Evolutionary conservation across 2,329 filamentous ascomycete species (phyloP).

Genomic region (Colletotrichum theobromicola): DNA sequence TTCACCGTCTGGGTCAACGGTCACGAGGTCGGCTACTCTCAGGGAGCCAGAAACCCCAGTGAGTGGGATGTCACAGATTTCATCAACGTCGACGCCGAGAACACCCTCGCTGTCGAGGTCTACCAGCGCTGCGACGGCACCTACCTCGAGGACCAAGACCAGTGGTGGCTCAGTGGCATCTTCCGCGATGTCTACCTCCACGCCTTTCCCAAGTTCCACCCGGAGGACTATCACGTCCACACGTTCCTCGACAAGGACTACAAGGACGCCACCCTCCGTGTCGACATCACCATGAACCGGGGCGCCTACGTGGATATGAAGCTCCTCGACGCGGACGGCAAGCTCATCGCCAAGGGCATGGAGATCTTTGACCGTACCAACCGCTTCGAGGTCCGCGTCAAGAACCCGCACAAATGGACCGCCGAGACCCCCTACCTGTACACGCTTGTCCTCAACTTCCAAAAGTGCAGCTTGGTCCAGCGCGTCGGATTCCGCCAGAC

Average conservation of each 20-base stretch:
- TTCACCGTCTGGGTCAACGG: conserved; percentile 77
- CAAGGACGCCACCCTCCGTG: conserved; percentile 53
- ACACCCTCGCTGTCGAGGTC: conserved; percentile 68
- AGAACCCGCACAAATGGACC: conserved; percentile 67
- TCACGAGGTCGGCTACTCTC: conserved; percentile 70
- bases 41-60: conserved; percentile 73
- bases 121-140: conserved; percentile 76
- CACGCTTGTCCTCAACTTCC: conserved; percentile 44
- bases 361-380: conserved; percentile 37
- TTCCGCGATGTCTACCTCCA: conserved; percentile 73
- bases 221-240: conserved; percentile 62
- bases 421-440: conserved; percentile 72
- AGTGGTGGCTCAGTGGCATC: conserved; percentile 73
- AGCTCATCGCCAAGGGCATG: conserved; percentile 30
- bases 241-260: conserved; percentile 62
- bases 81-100: conserved; percentile 50
- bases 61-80: conserved; percentile 72
- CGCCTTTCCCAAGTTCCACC: conserved; percentile 59
- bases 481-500: conserved; percentile 68
- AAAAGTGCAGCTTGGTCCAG: conserved; percentile 49
- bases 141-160: conserved; percentile 75
- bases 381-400: conserved; percentile 47
- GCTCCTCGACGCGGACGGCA: conserved; percentile 38
- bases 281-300: conserved; percentile 50
- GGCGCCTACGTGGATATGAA: conserved; percentile 33